Conservation (phyloP, 768 basidiomycete genomes). For the Hirschioporus abietinus region DNA sequence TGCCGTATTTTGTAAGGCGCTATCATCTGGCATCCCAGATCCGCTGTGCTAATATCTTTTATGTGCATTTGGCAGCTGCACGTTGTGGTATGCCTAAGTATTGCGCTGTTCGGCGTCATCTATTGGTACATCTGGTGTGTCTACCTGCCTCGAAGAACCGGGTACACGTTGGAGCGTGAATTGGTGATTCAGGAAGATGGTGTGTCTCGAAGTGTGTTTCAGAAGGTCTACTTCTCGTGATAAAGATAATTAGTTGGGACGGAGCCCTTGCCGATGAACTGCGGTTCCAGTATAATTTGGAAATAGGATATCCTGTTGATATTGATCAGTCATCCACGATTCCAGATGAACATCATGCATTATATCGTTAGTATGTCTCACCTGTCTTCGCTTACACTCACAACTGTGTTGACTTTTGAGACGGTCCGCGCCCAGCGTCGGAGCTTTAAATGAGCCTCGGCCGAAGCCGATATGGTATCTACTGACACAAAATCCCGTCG, state of each 20-base stretch:
- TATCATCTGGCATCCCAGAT: neutral
- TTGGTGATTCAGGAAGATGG: constrained; percentile 52
- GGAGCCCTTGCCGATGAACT: no score
- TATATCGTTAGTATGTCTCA: neutral
- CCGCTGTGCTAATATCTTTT: neutral
- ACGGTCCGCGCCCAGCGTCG: neutral
- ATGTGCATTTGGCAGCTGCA: constrained; percentile 36
- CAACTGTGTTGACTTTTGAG: neutral
- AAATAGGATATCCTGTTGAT: no score
- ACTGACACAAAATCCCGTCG: neutral
- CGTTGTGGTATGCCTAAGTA: constrained; percentile 37
- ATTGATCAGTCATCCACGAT: no score
- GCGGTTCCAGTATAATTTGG: no score
- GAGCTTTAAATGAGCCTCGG: neutral
- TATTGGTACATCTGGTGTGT: constrained; percentile 55
- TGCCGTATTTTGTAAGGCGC: constrained; percentile 65
- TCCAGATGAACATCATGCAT: no score
- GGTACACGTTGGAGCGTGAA: constrained; percentile 45
- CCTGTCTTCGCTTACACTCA: neutral
- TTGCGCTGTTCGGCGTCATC: constrained; percentile 42
- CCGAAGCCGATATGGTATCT: no score
- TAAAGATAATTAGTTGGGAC: neutral
- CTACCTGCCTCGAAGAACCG: constrained; percentile 42
- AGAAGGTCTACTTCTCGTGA: constrained; percentile 12
- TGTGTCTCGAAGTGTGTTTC: constrained; percentile 48